Evolutionary conservation across 352 stramenopile species (phyloP).

Genomic region (Globisporangium viniferum): DNA sequence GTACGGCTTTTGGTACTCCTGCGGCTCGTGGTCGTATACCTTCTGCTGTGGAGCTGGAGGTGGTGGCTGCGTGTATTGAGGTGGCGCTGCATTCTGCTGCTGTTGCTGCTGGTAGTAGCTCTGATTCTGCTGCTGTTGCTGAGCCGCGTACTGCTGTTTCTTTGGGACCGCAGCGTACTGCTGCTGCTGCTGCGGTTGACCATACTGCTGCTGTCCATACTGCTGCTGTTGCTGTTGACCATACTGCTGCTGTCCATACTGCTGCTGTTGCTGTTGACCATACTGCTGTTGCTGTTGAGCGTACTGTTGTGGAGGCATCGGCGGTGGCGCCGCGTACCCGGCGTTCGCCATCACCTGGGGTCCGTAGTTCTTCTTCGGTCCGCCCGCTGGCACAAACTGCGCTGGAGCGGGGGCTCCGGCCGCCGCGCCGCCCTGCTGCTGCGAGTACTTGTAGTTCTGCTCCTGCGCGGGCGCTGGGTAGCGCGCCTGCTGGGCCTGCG

Average conservation of each 20-base stretch:
- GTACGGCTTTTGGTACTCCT: slow-evolving; percentile 8
- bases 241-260: slow-evolving; percentile 9
- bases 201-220: slow-evolving; percentile 16
- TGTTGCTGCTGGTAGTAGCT: slow-evolving; percentile 12
- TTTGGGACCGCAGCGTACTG: slow-evolving; percentile 21
- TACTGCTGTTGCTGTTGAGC: slow-evolving; percentile 9
- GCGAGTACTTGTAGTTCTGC: slow-evolving; percentile 27
- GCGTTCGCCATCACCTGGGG: slow-evolving; percentile 44
- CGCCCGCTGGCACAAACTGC: slow-evolving; percentile 12
- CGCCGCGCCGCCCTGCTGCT: slow-evolving; percentile 23
- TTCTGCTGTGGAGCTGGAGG: slow-evolving; percentile 14
- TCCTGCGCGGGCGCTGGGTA: slow-evolving; percentile 23
- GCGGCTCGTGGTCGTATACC: slow-evolving; percentile 4
- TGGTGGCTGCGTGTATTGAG: slow-evolving; percentile 1
- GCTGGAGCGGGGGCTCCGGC: slow-evolving; percentile 8
- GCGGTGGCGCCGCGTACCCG: slow-evolving; percentile 23
- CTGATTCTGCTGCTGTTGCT: slow-evolving; percentile 12
- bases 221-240: slow-evolving; percentile 15
- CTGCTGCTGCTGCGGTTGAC: slow-evolving; percentile 13
- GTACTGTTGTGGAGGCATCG: slow-evolving; percentile 10
- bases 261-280: slow-evolving; percentile 13
- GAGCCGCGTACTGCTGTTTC: slow-evolving; percentile 13
- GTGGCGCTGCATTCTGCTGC: neutral
- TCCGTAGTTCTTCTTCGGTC: slow-evolving; percentile 26
- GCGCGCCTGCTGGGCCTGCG: slow-evolving; percentile 42